These are phyloP conservation scores for Leucogyrophana mollusca DNA, from an alignment of 768 basidiomycete genomes.

Conservation along the genomic window DNA sequence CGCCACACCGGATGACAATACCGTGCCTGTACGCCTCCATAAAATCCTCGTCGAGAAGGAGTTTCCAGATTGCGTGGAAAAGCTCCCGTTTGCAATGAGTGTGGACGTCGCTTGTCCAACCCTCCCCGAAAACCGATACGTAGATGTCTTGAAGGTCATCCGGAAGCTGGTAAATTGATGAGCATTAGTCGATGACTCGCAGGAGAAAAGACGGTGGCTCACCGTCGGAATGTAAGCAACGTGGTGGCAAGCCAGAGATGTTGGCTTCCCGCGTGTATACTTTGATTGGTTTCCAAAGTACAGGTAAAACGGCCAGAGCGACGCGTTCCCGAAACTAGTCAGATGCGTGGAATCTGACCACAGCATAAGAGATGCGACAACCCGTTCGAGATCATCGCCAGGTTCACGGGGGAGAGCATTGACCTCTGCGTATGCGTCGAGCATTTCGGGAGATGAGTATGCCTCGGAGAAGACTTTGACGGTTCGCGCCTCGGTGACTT, in stretches of 20 bases:
- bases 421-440: constrained; percentile 4
- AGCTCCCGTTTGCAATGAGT: constrained; percentile 13
- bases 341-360: constrained; percentile 25
- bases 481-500: no score
- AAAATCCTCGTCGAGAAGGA: constrained; percentile 18
- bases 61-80: constrained; percentile 15
- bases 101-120: background rate
- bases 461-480: background rate
- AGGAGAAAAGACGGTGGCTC: background rate
- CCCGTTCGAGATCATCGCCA: constrained; percentile 8
- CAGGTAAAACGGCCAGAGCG: constrained; percentile 16
- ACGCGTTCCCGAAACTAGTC: constrained; percentile 10
- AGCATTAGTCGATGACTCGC: background rate
- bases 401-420: constrained; percentile 9
- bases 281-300: constrained; percentile 15
- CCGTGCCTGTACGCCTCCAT: constrained; percentile 13
- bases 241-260: constrained; percentile 7
- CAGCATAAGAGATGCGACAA: constrained; percentile 17
- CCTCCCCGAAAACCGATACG: background rate
- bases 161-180: constrained; percentile 1
- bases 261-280: constrained; percentile 10
- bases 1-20: constrained; percentile 10
- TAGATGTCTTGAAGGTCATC: constrained; percentile 11
- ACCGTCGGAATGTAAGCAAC: constrained; percentile 9
- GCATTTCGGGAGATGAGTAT: background rate